Percentiles rank a stretch among this genome's conserved stretches.
Evolutionary conservation across 2,329 filamentous ascomycete genomes (phyloP).

Genomic region (Teratosphaeria epicoccoides): DNA sequence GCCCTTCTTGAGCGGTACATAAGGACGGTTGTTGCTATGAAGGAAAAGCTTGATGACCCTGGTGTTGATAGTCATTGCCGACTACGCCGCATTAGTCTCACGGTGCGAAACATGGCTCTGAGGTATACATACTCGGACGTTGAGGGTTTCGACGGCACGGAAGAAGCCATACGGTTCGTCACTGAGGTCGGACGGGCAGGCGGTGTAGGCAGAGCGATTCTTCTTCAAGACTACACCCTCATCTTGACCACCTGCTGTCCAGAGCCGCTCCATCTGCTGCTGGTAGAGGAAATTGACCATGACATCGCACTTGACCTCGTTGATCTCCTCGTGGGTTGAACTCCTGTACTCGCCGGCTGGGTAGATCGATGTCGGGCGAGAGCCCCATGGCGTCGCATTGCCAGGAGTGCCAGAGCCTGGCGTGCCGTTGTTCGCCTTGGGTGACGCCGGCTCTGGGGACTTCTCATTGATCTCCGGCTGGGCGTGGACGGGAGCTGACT

Average conservation of each 20-base stretch:
- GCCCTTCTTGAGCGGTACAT: constrained; percentile 48
- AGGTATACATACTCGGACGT: constrained; percentile 41
- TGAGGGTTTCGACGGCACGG: constrained; percentile 39
- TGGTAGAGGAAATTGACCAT: constrained; percentile 55
- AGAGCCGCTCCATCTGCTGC: constrained; percentile 47
- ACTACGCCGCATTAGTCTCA: constrained; percentile 32
- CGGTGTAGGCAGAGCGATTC: constrained; percentile 40
- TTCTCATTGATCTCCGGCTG: constrained; percentile 2
- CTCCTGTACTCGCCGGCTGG: constrained; percentile 28
- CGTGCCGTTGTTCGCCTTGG: constrained; percentile 2
- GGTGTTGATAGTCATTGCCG: constrained; percentile 58
- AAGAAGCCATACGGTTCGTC: constrained; percentile 40
- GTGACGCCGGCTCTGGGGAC: neutral
- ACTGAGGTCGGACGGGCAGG: constrained; percentile 38
- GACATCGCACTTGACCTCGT: constrained; percentile 49
- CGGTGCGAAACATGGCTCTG: neutral
- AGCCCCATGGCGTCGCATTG: constrained; percentile 19
- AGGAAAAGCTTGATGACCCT: constrained; percentile 53
- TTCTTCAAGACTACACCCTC: constrained; percentile 49
- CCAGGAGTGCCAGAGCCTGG: constrained; percentile 11
- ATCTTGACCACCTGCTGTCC: constrained; percentile 37
- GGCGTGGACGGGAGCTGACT: neutral
- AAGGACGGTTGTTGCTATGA: constrained; percentile 38
- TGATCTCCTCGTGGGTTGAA: constrained; percentile 34
- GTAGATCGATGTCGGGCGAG: constrained; percentile 27